phyloP scores from a whole-genome alignment of 768 basidiomycete genomes.

The Pleurotus tuoliensis region DNA sequence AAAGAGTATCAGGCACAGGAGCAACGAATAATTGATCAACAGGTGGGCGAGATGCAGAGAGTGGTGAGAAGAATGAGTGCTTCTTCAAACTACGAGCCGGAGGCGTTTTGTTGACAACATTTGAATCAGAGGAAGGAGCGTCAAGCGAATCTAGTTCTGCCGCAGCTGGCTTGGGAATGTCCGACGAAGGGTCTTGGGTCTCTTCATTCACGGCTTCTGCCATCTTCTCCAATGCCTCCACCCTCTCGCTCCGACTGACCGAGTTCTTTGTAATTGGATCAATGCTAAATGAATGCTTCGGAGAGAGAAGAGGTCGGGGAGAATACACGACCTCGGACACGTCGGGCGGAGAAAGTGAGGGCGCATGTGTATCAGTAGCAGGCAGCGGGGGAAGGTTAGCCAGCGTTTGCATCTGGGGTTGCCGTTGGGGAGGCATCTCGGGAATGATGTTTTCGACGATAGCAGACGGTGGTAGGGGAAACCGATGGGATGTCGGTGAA shows the following conservation, averaged over 20 bases:
- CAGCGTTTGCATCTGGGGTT: not conserved
- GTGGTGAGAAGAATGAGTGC: conserved; percentile 7
- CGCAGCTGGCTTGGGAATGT: conserved; percentile 26
- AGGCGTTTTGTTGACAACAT: conserved; percentile 42
- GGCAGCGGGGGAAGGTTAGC: conserved; percentile 10
- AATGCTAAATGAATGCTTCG: conserved; percentile 51
- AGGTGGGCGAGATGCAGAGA: conserved; percentile 15
- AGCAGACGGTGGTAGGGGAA: conserved; percentile 30
- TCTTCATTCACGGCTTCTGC: conserved; percentile 50
- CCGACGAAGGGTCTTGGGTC: conserved; percentile 32
- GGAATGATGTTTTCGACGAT: conserved; percentile 11
- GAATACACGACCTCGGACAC: conserved; percentile 44
- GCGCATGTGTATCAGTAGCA: not conserved
- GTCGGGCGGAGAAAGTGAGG: conserved; percentile 20
- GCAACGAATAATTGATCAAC: conserved; percentile 25
- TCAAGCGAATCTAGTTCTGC: not conserved
- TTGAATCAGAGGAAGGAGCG: not conserved
- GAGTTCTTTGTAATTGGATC: conserved; percentile 34
- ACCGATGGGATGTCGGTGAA: conserved; percentile 58
- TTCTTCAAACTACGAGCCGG: conserved; percentile 48
- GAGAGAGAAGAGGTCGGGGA: conserved; percentile 67
- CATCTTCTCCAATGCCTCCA: conserved; percentile 69
- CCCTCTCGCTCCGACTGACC: conserved; percentile 50
- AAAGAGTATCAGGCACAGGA: not conserved
- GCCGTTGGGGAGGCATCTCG: conserved; percentile 9